Conservation (phyloP, 768 basidiomycete species). For the Naematelia aurantialba region DNA sequence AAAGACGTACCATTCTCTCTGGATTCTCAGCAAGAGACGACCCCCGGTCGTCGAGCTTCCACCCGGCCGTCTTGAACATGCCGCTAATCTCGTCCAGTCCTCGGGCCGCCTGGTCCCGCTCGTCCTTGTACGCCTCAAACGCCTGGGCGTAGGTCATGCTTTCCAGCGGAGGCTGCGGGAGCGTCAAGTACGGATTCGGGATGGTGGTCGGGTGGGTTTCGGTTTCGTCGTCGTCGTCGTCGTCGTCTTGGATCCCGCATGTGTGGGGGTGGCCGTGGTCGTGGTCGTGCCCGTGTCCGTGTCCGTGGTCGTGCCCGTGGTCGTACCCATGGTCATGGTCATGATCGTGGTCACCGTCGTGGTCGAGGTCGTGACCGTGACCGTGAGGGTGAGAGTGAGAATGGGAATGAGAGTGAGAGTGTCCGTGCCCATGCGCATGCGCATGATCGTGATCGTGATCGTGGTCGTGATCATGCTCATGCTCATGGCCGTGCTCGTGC, state of each 20-base stretch:
- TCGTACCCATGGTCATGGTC: constrained; percentile 4
- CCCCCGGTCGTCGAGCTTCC: neutral
- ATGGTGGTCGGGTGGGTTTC: neutral
- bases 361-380: constrained; percentile 13
- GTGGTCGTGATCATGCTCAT: constrained; percentile 21
- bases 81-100: constrained; percentile 9
- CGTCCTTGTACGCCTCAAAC: constrained; percentile 15
- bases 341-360: constrained; percentile 13
- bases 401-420: constrained; percentile 1
- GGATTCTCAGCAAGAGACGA: constrained; percentile 36
- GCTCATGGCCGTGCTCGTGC: constrained; percentile 20
- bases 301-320: too few relatives aligned
- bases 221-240: constrained; percentile 4
- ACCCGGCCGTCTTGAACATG: constrained; percentile 1
- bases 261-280: neutral
- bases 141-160: constrained; percentile 16
- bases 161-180: neutral
- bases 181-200: constrained; percentile 9
- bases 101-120: constrained; percentile 10
- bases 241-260: neutral
- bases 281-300: too few relatives aligned
- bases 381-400: constrained; percentile 9
- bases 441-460: constrained; percentile 20
- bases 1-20: constrained; percentile 36
- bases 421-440: too few relatives aligned